A percentile compares a stretch with the other conserved stretches of the same genome.
These are phyloP conservation scores for Cymbopogon citratus DNA, from an alignment of 176 grass and related monocot genomes.

Conservation along the genomic window DNA sequence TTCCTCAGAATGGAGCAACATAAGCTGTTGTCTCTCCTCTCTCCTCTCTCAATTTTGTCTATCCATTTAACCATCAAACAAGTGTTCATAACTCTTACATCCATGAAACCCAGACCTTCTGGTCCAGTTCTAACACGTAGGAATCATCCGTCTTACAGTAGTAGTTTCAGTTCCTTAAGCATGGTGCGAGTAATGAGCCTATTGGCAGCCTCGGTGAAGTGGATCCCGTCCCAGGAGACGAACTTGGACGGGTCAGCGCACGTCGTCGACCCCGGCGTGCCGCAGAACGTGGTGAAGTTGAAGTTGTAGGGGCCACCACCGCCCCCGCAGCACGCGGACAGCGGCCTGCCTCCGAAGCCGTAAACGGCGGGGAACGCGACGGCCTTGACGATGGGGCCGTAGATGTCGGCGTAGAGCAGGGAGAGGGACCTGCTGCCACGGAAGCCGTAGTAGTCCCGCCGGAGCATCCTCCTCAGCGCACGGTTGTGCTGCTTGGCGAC, in stretches of 20 bases:
- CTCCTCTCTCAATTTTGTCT: too few species aligned
- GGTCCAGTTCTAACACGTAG: too few species aligned
- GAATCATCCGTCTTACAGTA: too few species aligned
- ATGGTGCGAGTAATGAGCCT: neutral
- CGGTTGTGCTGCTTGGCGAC: constrained; percentile 52
- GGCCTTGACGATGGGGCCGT: constrained; percentile 24
- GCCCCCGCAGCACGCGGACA: constrained; percentile 43
- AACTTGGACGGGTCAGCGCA: constrained; percentile 19
- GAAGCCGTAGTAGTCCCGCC: neutral
- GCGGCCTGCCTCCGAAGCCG: neutral
- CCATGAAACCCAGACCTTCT: too few species aligned
- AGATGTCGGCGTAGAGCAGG: constrained; percentile 61
- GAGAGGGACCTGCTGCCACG: constrained; percentile 8
- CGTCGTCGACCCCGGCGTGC: neutral
- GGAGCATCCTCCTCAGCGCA: constrained; percentile 9
- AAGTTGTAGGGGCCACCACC: constrained; percentile 18
- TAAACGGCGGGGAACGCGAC: neutral
- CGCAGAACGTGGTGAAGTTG: neutral
- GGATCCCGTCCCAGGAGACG: constrained; percentile 2
- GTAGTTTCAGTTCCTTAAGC: neutral
- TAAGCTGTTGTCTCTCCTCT: too few species aligned
- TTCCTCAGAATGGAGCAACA: too few species aligned
- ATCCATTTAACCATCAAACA: too few species aligned
- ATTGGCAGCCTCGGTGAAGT: constrained; percentile 16
- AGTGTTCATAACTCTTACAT: too few species aligned